Base-by-base conservation (phyloP, 495 filamentous ascomycete genomes). In the Neurospora sp. region DNA sequence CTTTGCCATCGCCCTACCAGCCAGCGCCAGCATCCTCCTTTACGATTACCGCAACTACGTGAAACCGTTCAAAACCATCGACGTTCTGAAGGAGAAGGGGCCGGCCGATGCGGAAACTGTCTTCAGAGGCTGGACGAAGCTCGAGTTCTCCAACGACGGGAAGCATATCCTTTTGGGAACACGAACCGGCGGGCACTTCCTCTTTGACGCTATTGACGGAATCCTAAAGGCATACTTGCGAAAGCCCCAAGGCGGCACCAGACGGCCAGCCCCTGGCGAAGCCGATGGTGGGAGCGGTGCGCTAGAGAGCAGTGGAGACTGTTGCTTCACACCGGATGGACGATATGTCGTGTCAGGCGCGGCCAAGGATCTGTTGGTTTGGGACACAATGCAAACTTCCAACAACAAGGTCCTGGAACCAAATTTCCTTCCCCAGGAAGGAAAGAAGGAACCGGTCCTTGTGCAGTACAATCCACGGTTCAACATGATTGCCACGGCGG, bases 91-190 rank as follows among this genome's bases (percentile, higher is more conserved):
- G 42, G 77, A 77, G 0, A 77, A 82, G 16, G 74, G 71, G 4
- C 74, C 74, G 3, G 78, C 82, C 18, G 82, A 85, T 20, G 20
- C 78, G 3, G 74, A 79, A 2, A 69, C 77, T 9, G 71, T 75
- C 4, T 89, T 82, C 81, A 89, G 82, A 75, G 86, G 81, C 20
- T 98, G 95, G 94, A 96, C 90, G 3, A 91, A 90, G 69, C 84
- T 99, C 31, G 93, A 97, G 73, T 98, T 99, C 79, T 92, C 92
- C 69, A 98, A 98, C 78, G 95, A 99, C 78, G 96, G 96, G 0
- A 96, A 97, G 78, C 88, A 87, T 73, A 78, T 99, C 70, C 87
- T 99, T 31, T 75, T 98, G 39, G 90, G 92, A 37, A 97, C 94
- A 8, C 91, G 90, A 38, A 90, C 90, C 12, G 85, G 85, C 53